phyloP scores from a whole-genome alignment of 176 grass and related monocot genomes.

The Aegilops longissima region DNA sequence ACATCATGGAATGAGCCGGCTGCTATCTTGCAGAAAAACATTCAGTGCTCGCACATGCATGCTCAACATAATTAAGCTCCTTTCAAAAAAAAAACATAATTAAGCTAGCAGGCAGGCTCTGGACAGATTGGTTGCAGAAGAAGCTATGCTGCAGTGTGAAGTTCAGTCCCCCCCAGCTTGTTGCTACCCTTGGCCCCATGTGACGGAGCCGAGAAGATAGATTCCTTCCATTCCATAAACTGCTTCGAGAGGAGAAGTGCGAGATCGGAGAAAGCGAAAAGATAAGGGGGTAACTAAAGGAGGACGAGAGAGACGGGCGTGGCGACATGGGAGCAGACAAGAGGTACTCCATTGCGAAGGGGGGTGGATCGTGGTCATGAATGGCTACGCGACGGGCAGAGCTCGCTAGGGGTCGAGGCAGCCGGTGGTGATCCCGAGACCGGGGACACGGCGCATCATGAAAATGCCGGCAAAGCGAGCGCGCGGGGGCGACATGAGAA shows the following conservation, averaged over 20 bases:
- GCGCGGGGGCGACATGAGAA: not conserved
- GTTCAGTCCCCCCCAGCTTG: not conserved
- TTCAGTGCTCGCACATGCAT: not conserved
- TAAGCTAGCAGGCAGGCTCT: not conserved
- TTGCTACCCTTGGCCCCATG: slow-evolving; percentile 8
- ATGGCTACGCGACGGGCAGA: not conserved
- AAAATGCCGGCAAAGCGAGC: not conserved
- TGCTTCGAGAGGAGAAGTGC: not conserved
- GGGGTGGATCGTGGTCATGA: not conserved
- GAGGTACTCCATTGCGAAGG: not conserved
- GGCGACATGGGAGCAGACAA: not conserved
- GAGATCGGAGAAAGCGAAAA: slow-evolving; percentile 48
- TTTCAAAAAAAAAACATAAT: not conserved
- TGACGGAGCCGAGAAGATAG: not conserved
- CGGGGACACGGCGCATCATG: slow-evolving; percentile 13
- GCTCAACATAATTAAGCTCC: not conserved
- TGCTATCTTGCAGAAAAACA: not conserved
- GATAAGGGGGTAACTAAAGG: not conserved
- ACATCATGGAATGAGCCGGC: not conserved
- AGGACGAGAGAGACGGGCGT: not conserved
- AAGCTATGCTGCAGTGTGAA: not conserved
- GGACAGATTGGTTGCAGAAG: not conserved
- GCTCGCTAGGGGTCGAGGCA: not conserved
- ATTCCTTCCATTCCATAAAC: slow-evolving; percentile 34
- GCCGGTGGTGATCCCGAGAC: slow-evolving; percentile 41